Conservation (phyloP, 2,329 filamentous ascomycete species). For the Monilinia aucupariae region DNA sequence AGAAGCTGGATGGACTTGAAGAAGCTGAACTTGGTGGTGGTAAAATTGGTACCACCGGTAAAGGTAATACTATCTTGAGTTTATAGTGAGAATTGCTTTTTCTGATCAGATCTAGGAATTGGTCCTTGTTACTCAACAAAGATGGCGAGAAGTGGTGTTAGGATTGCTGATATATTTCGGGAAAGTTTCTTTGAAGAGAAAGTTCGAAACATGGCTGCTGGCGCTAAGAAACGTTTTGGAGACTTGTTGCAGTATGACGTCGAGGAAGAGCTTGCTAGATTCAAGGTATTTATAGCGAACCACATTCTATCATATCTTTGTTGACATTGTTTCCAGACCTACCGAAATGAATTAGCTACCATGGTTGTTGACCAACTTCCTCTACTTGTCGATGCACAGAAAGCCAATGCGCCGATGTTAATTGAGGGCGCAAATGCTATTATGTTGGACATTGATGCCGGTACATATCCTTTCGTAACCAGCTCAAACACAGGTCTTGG, state of each 20-base stretch:
- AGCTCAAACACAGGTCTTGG: slow-evolving; percentile 41
- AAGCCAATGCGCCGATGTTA: slow-evolving; percentile 53
- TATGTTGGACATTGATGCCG: slow-evolving; percentile 60
- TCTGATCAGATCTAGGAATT: slow-evolving; percentile 37
- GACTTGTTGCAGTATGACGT: slow-evolving; percentile 60
- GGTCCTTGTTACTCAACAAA: slow-evolving; percentile 56
- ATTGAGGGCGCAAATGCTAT: slow-evolving; percentile 64
- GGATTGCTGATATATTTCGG: slow-evolving; percentile 62
- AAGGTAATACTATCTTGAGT: slow-evolving; percentile 29
- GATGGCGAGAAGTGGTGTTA: slow-evolving; percentile 60
- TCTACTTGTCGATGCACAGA: slow-evolving; percentile 57
- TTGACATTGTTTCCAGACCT: slow-evolving; percentile 32
- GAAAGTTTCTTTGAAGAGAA: slow-evolving; percentile 60
- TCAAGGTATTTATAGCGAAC: slow-evolving; percentile 38
- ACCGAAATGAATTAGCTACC: slow-evolving; percentile 50
- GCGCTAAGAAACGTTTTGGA: slow-evolving; percentile 65
- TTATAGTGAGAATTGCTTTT: neutral
- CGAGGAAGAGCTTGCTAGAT: slow-evolving; percentile 61
- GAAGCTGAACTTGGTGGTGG: slow-evolving; percentile 46
- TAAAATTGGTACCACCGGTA: slow-evolving; percentile 42
- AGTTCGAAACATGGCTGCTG: slow-evolving; percentile 54
- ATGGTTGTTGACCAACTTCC: slow-evolving; percentile 60
- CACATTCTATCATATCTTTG: slow-evolving; percentile 23
- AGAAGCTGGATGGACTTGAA: slow-evolving; percentile 63
- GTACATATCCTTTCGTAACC: slow-evolving; percentile 42